Base-by-base conservation (phyloP, 352 stramenopile genomes). In the Phytophthora lateralis region DNA sequence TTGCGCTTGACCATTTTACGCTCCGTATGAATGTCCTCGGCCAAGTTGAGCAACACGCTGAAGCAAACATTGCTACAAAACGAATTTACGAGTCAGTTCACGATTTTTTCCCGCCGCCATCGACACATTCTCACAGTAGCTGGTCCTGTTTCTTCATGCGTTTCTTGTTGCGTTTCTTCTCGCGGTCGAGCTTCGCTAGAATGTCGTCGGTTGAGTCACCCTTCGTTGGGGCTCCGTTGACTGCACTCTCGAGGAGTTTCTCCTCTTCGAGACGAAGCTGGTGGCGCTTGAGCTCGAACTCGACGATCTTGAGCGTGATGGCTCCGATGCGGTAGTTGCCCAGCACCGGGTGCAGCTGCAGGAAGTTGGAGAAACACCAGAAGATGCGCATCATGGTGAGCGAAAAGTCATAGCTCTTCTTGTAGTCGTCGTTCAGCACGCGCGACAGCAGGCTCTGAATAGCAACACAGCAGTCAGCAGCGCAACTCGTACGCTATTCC, bases 1-100 rank as follows among this genome's bases (percentile, higher is more conserved):
- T 95, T 96, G 52, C 90, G 93, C 66, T 98, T 98, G 32, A 97
- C 89, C 93, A 98, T 98, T 69, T 98, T 99, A 20, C 83, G 74
- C 64, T 98, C 94, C 4, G 95, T 96, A 48, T 88, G 78, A 61
- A 97, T 90, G 57, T 98, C 94, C 60, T 98, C 94, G 0, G 94
- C 91, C 32, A 99, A 75, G 66, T 98, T 98, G 62, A 98, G 78
- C 27, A 99, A 78, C 43, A 98, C 83, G 52, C 95, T 96, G 37
- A 98, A 90, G 69, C 86, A 97, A 24, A 98, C 81, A 39, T 86
- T 87, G 18, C 81, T 90, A 51, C 21, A 55, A 11, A 38, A 24
- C 11, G 46, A 59, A 43, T 17, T 7, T 26, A 68, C 32, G 6
- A 14, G 26, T 59, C 38, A 67, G 39, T 51, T 39, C 21, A 51